Conservation (phyloP, 2,329 filamentous ascomycete species). For the Tetracladium maxilliforme region DNA sequence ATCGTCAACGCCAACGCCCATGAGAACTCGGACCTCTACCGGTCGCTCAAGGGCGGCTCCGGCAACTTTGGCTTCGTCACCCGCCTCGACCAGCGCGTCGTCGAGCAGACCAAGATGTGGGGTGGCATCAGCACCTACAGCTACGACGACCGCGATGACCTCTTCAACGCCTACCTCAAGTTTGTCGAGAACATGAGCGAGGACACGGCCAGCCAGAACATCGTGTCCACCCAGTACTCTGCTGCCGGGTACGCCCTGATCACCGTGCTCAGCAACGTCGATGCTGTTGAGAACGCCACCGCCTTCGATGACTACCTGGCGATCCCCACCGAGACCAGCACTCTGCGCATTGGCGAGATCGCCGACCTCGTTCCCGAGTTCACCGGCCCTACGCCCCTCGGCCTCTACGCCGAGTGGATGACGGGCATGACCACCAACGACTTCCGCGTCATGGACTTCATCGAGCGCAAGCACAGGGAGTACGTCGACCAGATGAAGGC, state of each 20-base stretch:
- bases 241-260: neutral
- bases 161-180: slow-evolving; percentile 6
- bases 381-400: slow-evolving; percentile 6
- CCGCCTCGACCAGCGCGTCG: slow-evolving; percentile 24
- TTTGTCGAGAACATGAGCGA: slow-evolving; percentile 7
- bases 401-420: slow-evolving; percentile 16
- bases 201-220: slow-evolving; percentile 10
- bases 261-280: neutral
- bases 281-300: neutral
- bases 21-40: slow-evolving; percentile 31
- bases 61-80: slow-evolving; percentile 39
- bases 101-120: slow-evolving; percentile 1
- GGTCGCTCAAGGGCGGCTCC: slow-evolving; percentile 38
- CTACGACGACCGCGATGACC: slow-evolving; percentile 4
- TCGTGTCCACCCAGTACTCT: slow-evolving; percentile 8
- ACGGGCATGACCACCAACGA: slow-evolving; percentile 11
- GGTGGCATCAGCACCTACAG: slow-evolving; percentile 2
- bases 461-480: slow-evolving; percentile 5
- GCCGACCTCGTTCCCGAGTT: slow-evolving; percentile 6
- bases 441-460: slow-evolving; percentile 5
- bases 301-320: slow-evolving; percentile 2
- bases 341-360: slow-evolving; percentile 4
- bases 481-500: slow-evolving; percentile 6
- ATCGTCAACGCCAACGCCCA: slow-evolving; percentile 27
- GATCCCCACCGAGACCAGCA: slow-evolving; percentile 6